Evolutionary conservation across 2,329 filamentous ascomycete species (phyloP), one percentile per base, ranked within the genome.

Genomic region (Aureobasidium subglaciale): DNA sequence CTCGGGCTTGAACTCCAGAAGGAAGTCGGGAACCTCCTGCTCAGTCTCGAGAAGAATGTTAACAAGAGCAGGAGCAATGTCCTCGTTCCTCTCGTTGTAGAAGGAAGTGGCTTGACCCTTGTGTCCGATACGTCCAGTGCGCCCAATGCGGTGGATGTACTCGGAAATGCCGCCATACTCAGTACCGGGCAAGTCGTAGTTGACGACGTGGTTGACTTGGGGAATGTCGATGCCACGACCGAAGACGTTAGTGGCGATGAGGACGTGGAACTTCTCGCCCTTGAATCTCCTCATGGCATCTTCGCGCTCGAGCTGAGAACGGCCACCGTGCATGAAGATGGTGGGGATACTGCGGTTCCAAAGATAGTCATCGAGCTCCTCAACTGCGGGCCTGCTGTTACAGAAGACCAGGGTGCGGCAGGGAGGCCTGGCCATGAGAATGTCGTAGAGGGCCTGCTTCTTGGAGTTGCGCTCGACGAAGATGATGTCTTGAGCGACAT

Each of bases 131-230:
- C 93, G 89, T 55, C 88, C 93, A 62, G 93, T 99, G 59, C 93
- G 91, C 59, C 93, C 93, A 67, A 97, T 97, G 11, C 93, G 89
- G 67, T 99, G 93, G 24, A 87, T 84, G 64, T 97, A 99, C 68
- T 97, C 93, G 46, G 88, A 84, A 56, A 96, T 95, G 2, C 91
- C 92, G n/a, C 90, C 90, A 63, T 92, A 80, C 1, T 83, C 75
- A 40, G 77, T 72, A 5, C 78, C 83, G 0, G 92, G 92, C 1
- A 97, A 75, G 59, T 97, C 91, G 63, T 85, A 97, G 73, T 99
- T 97, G 78, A 99, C 86, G 58, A 99, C 87, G 61, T 96, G 90
- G 75, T 85, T 83, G 5, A 97, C 86, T 61, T 93, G 90, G 57
- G 82, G 82, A 32, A 96, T 86, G 63, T 97, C 91, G 30, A 96